Evolutionary conservation across 1,284 basidiomycete genomes (phyloP).

Genomic region (Rhodotorula mucilaginosa): DNA sequence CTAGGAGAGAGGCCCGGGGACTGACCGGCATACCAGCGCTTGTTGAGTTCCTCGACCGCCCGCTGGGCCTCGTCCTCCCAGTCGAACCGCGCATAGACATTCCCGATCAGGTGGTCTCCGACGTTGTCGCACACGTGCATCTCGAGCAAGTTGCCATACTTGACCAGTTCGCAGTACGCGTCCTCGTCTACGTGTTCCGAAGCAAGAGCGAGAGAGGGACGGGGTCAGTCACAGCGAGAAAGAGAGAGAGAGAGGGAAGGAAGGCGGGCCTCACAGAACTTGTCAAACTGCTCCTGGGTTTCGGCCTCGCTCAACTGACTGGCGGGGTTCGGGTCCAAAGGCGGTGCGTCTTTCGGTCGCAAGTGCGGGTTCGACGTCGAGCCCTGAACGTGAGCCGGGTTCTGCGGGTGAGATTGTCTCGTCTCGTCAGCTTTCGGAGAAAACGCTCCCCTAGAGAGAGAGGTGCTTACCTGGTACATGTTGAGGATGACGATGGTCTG

Average conservation of each 20-base stretch:
- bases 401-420: constrained; percentile 48
- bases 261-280: constrained; percentile 69
- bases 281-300: constrained; percentile 92
- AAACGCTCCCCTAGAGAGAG: too few species aligned
- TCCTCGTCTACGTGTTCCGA: constrained; percentile 35
- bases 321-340: constrained; percentile 22
- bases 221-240: too few species aligned
- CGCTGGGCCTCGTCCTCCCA: constrained; percentile 96
- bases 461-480: constrained; percentile 68
- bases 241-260: too few species aligned
- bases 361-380: constrained; percentile 60
- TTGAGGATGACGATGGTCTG: constrained; percentile 96
- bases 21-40: constrained; percentile 95
- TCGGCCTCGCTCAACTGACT: constrained; percentile 68
- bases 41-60: constrained; percentile 89
- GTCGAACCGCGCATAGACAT: constrained; percentile 97
- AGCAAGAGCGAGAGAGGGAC: too few species aligned
- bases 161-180: constrained; percentile 68
- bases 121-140: constrained; percentile 99
- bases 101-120: constrained; percentile 96
- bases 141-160: constrained; percentile 93
- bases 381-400: constrained; percentile 83
- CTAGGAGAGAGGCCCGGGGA: constrained; percentile 31
- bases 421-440: not conserved
- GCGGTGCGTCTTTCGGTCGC: constrained; percentile 26